These are phyloP conservation scores for Cutaneotrichosporon sp. DNA, from an alignment of 1,284 basidiomycete genomes.

Conservation along the genomic window DNA sequence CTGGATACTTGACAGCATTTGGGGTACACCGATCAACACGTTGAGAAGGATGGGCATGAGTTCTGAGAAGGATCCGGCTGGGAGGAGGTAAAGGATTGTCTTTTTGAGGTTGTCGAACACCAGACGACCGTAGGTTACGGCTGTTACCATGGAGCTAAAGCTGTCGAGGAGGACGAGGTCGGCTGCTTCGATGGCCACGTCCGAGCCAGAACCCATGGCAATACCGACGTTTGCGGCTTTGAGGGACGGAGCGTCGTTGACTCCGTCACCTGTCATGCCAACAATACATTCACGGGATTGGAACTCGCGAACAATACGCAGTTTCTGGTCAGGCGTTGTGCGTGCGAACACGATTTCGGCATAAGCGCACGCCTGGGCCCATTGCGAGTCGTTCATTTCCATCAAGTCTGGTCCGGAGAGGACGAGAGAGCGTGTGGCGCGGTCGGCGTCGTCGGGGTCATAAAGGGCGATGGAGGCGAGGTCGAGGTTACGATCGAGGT, in stretches of 20 bases:
- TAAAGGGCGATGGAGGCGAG: constrained; percentile 25
- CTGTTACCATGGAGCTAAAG: constrained; percentile 54
- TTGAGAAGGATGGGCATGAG: constrained; percentile 66
- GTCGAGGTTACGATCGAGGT: constrained; percentile 46
- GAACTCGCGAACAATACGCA: constrained; percentile 65
- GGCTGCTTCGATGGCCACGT: constrained; percentile 54
- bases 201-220: constrained; percentile 56
- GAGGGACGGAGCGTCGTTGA: constrained; percentile 65
- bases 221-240: constrained; percentile 58
- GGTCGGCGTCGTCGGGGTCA: constrained; percentile 28
- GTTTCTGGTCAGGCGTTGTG: constrained; percentile 70
- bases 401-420: constrained; percentile 60
- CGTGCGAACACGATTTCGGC: constrained; percentile 71
- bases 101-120: constrained; percentile 69
- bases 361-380: constrained; percentile 60
- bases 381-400: constrained; percentile 56
- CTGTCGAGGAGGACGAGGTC: constrained; percentile 51
- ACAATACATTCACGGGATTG: constrained; percentile 60
- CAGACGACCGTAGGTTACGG: constrained; percentile 61
- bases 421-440: constrained; percentile 51
- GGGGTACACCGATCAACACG: constrained; percentile 58
- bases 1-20: constrained; percentile 59
- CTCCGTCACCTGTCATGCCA: constrained; percentile 66
- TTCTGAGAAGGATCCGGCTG: constrained; percentile 62
- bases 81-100: constrained; percentile 52